Evolutionary conservation across 1,284 basidiomycete genomes (phyloP).

Genomic region (Ceraceosorus guamensis): DNA sequence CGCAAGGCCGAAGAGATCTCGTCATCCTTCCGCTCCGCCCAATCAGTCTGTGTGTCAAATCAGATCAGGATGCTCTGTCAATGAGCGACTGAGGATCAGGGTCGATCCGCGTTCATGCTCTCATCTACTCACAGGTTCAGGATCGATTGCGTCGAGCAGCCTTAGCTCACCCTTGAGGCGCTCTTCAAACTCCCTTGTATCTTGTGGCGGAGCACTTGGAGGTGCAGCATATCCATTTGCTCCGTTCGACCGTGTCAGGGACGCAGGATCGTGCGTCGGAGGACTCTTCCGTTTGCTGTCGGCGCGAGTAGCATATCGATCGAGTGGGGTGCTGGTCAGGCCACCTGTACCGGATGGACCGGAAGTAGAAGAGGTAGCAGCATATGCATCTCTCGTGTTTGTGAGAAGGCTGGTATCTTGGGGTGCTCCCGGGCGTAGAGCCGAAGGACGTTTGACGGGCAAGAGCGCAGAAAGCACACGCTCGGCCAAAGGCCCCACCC

Average conservation of each 20-base stretch:
- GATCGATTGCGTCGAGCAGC: conserved; percentile 51
- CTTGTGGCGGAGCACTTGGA: no score
- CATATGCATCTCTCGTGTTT: background rate
- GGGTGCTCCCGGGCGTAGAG: background rate
- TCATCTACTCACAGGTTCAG: conserved; percentile 55
- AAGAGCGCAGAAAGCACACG: conserved; percentile 31
- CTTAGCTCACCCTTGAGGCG: background rate
- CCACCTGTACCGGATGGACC: background rate
- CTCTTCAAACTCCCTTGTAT: background rate
- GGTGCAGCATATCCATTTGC: no score
- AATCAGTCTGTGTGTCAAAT: conserved; percentile 31
- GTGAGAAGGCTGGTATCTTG: background rate
- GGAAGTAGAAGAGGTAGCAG: no score
- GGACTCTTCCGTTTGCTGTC: background rate
- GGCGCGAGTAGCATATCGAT: background rate
- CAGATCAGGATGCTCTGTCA: conserved; percentile 54
- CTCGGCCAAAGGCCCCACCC: conserved; percentile 35
- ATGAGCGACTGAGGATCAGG: no score
- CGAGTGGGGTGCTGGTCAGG: background rate
- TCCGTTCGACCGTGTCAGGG: no score
- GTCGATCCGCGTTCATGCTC: no score
- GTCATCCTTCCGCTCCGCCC: conserved; percentile 59
- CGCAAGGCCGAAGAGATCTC: conserved; percentile 84
- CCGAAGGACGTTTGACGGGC: conserved; percentile 6
- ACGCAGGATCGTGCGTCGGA: no score